Percentiles rank a stretch among this genome's conserved stretches.
These are phyloP conservation scores for Heritiera fomes DNA, from an alignment of 345 rosid genomes.

Conservation along the genomic window DNA sequence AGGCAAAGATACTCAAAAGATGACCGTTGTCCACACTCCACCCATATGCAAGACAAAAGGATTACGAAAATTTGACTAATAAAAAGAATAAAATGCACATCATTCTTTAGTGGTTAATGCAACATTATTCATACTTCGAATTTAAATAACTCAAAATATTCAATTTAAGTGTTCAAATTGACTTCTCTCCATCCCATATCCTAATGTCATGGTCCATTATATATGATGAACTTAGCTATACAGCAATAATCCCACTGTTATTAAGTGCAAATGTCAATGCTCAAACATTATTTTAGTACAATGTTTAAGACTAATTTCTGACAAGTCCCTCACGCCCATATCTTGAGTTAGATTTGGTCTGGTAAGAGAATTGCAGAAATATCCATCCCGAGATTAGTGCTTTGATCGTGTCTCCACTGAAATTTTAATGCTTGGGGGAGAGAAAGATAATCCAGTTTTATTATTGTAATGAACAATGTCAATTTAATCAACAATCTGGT, in stretches of 20 bases:
- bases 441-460: neutral
- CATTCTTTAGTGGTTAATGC: too few relatives aligned
- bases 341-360: conserved; percentile 43
- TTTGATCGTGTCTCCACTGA: conserved; percentile 28
- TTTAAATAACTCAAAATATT: neutral
- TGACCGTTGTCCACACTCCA: neutral
- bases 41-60: neutral
- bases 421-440: conserved; percentile 11
- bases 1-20: neutral
- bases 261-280: conserved; percentile 1
- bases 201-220: neutral
- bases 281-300: conserved; percentile 1
- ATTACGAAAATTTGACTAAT: neutral
- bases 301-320: conserved; percentile 24
- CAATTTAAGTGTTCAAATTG: neutral
- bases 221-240: neutral
- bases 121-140: too few relatives aligned
- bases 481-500: neutral
- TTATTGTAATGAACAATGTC: too few relatives aligned
- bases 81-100: too few relatives aligned
- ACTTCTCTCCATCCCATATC: neutral
- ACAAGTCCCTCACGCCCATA: conserved; percentile 39
- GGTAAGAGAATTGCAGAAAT: conserved; percentile 17
- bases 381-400: conserved; percentile 40
- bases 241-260: neutral